Conservation (phyloP, 768 basidiomycete species). For the Lentinula raphanica region DNA sequence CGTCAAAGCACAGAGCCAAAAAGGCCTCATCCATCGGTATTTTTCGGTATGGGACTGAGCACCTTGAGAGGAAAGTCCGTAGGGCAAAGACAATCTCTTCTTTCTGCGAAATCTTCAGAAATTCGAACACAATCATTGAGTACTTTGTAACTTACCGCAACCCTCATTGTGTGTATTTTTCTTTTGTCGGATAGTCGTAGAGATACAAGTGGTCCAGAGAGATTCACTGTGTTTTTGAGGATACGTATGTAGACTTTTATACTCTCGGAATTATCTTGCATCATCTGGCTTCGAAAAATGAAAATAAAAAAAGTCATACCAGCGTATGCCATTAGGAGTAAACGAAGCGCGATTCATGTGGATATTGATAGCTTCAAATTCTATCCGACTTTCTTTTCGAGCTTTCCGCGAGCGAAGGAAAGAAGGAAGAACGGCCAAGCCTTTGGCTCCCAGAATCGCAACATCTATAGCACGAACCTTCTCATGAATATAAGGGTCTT, state of each 20-base stretch:
- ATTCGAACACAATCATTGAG: not conserved
- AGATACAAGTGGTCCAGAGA: not conserved
- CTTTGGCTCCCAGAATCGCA: too few relatives aligned
- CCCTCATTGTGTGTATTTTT: not conserved
- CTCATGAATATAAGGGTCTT: too few relatives aligned
- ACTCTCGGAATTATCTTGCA: not conserved
- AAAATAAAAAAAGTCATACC: too few relatives aligned
- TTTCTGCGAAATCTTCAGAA: not conserved
- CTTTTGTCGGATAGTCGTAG: not conserved
- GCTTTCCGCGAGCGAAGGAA: too few relatives aligned
- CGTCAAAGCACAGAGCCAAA: constrained; percentile 16
- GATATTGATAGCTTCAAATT: too few relatives aligned
- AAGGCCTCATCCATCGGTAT: constrained; percentile 7
- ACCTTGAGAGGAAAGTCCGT: constrained; percentile 1
- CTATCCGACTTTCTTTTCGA: too few relatives aligned
- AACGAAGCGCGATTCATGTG: too few relatives aligned
- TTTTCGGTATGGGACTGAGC: constrained; percentile 3
- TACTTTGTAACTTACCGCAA: not conserved
- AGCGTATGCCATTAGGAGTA: too few relatives aligned
- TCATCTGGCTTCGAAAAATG: not conserved
- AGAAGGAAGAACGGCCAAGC: too few relatives aligned
- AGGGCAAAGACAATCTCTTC: not conserved
- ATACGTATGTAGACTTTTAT: not conserved
- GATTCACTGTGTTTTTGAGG: not conserved
- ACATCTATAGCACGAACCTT: too few relatives aligned